phyloP scores from a whole-genome alignment of 106 monocot genomes.

The Dioscorea zingiberensis region DNA sequence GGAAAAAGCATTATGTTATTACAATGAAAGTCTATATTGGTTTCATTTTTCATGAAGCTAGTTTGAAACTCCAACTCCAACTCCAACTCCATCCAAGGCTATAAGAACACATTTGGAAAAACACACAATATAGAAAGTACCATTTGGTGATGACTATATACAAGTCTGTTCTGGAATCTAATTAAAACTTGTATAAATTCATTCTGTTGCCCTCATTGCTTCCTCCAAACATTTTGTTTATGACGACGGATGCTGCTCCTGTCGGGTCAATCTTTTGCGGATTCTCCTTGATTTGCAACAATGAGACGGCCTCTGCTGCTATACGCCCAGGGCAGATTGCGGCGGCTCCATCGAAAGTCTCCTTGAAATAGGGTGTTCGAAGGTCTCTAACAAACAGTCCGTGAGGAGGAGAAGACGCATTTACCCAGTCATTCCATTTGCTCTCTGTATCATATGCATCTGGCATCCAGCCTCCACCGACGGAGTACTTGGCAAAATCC shows the following conservation, averaged over 20 bases:
- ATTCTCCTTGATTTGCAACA: constrained; percentile 70
- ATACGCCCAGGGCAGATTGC: constrained; percentile 44
- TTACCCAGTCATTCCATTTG: constrained; percentile 27
- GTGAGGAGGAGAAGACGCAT: constrained; percentile 18
- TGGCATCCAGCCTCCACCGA: constrained; percentile 23
- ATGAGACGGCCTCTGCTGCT: constrained; percentile 68
- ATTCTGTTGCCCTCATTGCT: constrained; percentile 2
- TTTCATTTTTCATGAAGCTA: too few relatives aligned
- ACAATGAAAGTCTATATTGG: too few relatives aligned
- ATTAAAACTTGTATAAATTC: constrained; percentile 36
- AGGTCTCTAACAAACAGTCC: constrained; percentile 14
- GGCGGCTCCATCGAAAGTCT: constrained; percentile 9
- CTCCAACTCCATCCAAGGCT: too few relatives aligned
- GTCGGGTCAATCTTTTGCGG: constrained; percentile 11
- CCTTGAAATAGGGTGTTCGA: constrained; percentile 28
- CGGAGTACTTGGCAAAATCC: constrained; percentile 22
- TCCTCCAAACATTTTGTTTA: constrained; percentile 35
- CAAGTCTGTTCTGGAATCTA: constrained; percentile 6
- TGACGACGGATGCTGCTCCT: constrained; percentile 20
- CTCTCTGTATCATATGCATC: constrained; percentile 23
- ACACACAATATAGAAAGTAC: too few relatives aligned
- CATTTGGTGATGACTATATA: constrained; percentile 10
- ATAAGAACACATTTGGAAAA: too few relatives aligned
- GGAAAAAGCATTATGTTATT: too few relatives aligned
- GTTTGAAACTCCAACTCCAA: too few relatives aligned